phyloP scores from a whole-genome alignment of 805 yeast genomes.

The Starmerella scarabaei region DNA sequence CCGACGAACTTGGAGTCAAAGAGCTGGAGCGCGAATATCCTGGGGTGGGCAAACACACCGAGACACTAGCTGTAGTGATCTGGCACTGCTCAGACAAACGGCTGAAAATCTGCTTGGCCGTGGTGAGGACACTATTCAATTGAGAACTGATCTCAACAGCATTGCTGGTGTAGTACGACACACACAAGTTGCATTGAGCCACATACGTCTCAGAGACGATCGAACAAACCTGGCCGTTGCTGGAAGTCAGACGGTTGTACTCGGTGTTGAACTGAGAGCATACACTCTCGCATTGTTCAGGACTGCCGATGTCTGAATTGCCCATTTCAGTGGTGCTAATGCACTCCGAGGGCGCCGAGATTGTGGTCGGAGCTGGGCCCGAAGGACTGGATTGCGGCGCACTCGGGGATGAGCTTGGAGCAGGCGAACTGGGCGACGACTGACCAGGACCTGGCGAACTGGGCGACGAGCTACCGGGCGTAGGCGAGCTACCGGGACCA shows the following conservation, averaged over 20 bases:
- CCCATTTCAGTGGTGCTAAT: slow-evolving; percentile 2
- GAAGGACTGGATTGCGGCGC: neutral
- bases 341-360: slow-evolving; percentile 1
- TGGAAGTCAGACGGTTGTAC: neutral
- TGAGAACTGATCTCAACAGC: neutral
- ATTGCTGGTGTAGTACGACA: slow-evolving; percentile 1
- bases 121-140: neutral
- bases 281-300: neutral
- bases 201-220: neutral
- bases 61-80: neutral
- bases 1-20: too few relatives aligned
- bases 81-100: too few relatives aligned
- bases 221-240: neutral
- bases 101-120: too few relatives aligned
- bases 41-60: neutral
- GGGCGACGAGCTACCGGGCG: too few relatives aligned
- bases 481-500: neutral
- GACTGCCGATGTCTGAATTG: slow-evolving; percentile 1
- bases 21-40: too few relatives aligned
- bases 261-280: neutral
- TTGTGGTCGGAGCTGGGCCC: neutral
- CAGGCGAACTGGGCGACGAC: neutral
- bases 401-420: neutral
- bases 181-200: slow-evolving; percentile 1
- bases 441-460: neutral